Evolutionary conservation across 1,139 yeast genomes (phyloP), one percentile per base, ranked within the genome.

Genomic region (Debaryomyces udenii): DNA sequence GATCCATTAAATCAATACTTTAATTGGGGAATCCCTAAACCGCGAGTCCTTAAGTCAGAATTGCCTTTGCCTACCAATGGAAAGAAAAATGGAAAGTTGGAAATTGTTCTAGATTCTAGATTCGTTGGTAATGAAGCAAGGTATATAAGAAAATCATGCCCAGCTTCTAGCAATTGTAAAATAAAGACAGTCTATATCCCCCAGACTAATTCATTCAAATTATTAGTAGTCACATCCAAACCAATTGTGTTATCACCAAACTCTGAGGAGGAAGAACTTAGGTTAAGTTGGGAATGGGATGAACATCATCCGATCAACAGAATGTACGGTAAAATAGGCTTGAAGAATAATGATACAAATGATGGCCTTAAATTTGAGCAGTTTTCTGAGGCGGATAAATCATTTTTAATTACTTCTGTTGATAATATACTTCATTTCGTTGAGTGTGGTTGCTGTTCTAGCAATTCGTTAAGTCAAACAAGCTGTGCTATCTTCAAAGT

Each of bases 251-350:
- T 72, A 26, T 46, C 60, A 2, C 68, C 62, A 4, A 45, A 49
- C 5, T 30, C 48, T 4, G 68, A 62, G 10, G 89, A 82, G 30
- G 75, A 79, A 30, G 97, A 91, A 59, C 64, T 91, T 27, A 76
- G 94, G 1, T 64, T 88, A 17, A 80, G 80, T 1, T 91, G 98
- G 98, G 88, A 85, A 48, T 91, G 96, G 96, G 96, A 90, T 57
- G 57, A 64, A 4, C 52, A 64, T 9, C 96, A 90, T 57, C 96
- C 97, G 2, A 86, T 88, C 28, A 66, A 68, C 42, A 74, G 73
- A 49, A 62, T 86, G 44, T 70, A 76, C 31, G 57, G 45, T 27
- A 45, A 43, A 6, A 70, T 62, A 35, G 55, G 55, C 3, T 38
- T 53, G 16, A 70, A 68, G 47, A 76, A 76, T 55, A 82, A 78